These are phyloP conservation scores for Coprinopsis strossmayeri DNA, from an alignment of 768 basidiomycete genomes.

Conservation along the genomic window DNA sequence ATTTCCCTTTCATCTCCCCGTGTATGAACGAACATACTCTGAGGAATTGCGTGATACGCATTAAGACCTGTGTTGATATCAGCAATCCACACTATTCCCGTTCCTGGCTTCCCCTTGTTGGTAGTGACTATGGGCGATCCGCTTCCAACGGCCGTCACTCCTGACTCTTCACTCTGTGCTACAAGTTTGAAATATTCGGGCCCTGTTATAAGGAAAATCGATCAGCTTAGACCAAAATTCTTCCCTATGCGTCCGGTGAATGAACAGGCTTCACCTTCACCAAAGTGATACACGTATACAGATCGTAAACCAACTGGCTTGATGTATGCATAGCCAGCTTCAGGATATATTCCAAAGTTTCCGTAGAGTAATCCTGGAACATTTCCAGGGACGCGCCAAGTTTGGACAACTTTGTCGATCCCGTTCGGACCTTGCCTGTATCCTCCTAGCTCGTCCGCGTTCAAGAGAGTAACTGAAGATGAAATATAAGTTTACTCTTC, in stretches of 20 bases:
- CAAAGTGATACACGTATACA: neutral
- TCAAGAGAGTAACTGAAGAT: constrained; percentile 2
- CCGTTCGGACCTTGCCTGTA: constrained; percentile 2
- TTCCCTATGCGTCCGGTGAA: no score
- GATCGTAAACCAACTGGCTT: constrained; percentile 2
- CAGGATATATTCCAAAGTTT: neutral
- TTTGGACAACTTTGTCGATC: constrained; percentile 1
- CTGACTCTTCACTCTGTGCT: constrained; percentile 1
- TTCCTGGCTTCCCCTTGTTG: neutral
- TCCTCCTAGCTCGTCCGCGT: constrained; percentile 1
- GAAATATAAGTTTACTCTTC: no score
- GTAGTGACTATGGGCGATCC: constrained; percentile 2
- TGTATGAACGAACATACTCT: constrained; percentile 1
- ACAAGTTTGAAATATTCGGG: constrained; percentile 5
- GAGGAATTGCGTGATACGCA: constrained; percentile 4
- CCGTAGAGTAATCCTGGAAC: neutral
- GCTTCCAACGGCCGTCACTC: constrained; percentile 1
- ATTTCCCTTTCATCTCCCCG: no score
- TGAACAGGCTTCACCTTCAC: no score
- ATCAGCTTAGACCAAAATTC: no score
- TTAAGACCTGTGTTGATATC: constrained; percentile 2
- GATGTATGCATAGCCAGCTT: constrained; percentile 1
- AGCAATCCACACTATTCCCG: neutral
- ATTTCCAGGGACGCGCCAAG: neutral
- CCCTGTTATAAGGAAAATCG: neutral